Base-by-base conservation (phyloP, 805 yeast genomes). In the Lipomyces anomalus region DNA sequence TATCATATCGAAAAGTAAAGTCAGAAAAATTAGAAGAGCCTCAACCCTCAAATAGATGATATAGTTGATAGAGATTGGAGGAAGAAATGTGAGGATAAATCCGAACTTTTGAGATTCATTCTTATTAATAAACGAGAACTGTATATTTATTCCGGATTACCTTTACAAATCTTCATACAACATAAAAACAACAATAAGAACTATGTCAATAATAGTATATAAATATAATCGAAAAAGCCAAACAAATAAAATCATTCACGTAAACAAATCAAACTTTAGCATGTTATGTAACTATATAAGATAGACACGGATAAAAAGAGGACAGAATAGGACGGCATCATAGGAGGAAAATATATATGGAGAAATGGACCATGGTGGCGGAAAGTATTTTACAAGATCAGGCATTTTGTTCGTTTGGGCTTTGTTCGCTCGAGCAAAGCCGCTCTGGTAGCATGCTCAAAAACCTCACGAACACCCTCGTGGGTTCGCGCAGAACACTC, bases 401-500 rank as follows among this genome's bases (percentile, higher is more conserved):
- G 70, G 72, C 94, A 84, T 71, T 78, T 79, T 81, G 74, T 75
- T 76, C 75, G 75, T 61, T 67, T 68, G 66, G 60, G 58, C 64
- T 66, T 68, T 65, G 61, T 72, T 77, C 67, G 80, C 78, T 80
- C 78, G 72, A 75, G 76, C 60, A 87, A 76, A 17, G 95, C 85
- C 46, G 95, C 95, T 66, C 95, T 78, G 21, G 95, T 86, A 28
- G 96, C 95, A 57, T 84, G 80, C 71, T 85, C 94, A 63, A 87
- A 87, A 48, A 88, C 95, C 66, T 86, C 95, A 66, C 86, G 81
- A 48, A 87, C 96, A 69, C 95, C 95, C 67, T 81, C 82, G 62
- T 88, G 88, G 57, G 86, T 80, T 71, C 82, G 84, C 30, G 95
- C 95, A 42, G 95, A 86, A 74, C 96, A 87, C 72, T 87, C 96